Conservation (phyloP, 345 rosid genomes). For the Trapa bicornis region DNA sequence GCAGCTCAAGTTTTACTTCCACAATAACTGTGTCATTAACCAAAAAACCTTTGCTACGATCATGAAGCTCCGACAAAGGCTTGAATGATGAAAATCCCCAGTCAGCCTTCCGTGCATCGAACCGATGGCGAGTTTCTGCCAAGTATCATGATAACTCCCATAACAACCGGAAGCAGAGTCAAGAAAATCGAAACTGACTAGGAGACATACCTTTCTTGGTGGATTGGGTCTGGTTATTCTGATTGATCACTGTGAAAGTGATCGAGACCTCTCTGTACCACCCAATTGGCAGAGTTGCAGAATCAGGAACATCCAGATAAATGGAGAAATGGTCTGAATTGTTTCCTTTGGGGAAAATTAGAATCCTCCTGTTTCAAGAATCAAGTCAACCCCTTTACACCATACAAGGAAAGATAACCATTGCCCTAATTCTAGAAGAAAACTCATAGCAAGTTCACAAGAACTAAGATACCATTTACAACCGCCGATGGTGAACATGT, state of each 20-base stretch:
- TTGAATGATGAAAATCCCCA: background rate
- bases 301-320: background rate
- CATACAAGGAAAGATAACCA: no score
- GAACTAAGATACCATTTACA: slow-evolving; percentile 14
- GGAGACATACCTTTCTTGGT: slow-evolving; percentile 4
- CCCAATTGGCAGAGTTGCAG: background rate
- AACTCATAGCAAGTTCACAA: no score
- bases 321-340: background rate
- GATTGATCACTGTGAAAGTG: slow-evolving; percentile 4
- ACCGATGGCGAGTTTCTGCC: slow-evolving; percentile 7
- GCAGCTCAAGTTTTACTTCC: background rate
- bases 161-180: background rate
- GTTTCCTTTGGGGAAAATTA: slow-evolving; percentile 5
- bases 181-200: background rate
- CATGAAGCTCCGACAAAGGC: slow-evolving; percentile 5
- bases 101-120: slow-evolving; percentile 1
- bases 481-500: slow-evolving; percentile 10
- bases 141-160: background rate
- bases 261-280: slow-evolving; percentile 1
- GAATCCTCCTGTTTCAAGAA: slow-evolving; percentile 3
- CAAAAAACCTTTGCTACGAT: slow-evolving; percentile 1
- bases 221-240: background rate
- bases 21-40: background rate
- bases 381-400: no score
- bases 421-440: no score